These are phyloP conservation scores for Ogataea trehaloabstinens DNA, from an alignment of 805 yeast genomes.

Conservation along the genomic window DNA sequence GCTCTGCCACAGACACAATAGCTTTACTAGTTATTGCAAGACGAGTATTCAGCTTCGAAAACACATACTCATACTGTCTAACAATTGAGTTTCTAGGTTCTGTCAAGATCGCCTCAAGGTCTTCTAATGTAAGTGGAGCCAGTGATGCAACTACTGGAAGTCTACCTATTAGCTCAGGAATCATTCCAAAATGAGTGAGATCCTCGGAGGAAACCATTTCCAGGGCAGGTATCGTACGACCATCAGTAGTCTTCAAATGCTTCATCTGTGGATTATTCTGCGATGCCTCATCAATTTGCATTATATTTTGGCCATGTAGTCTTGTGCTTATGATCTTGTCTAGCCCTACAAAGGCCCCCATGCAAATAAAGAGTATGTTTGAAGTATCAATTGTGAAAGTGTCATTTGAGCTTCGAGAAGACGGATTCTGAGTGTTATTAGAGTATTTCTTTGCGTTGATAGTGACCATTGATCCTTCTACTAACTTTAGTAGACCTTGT, in stretches of 20 bases:
- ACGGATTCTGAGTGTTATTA: conserved; percentile 11
- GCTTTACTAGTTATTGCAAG: conserved; percentile 50
- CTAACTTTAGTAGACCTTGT: conserved; percentile 53
- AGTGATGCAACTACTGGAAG: conserved; percentile 54
- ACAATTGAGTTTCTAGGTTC: conserved; percentile 57
- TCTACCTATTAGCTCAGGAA: conserved; percentile 60
- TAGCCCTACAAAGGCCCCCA: conserved; percentile 64
- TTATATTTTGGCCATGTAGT: conserved; percentile 5
- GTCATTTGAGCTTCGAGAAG: conserved; percentile 28
- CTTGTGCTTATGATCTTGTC: conserved; percentile 47
- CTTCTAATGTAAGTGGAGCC: conserved; percentile 42
- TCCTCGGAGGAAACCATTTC: conserved; percentile 50
- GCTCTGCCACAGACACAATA: conserved; percentile 43
- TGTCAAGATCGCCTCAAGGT: conserved; percentile 46
- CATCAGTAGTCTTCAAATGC: conserved; percentile 36
- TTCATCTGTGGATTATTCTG: conserved; percentile 28
- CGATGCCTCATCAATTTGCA: conserved; percentile 3
- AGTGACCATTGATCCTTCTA: conserved; percentile 54
- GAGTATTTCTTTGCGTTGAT: conserved; percentile 35
- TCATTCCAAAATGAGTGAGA: conserved; percentile 49
- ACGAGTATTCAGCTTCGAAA: conserved; percentile 50
- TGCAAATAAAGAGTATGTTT: conserved; percentile 52
- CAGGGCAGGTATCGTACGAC: conserved; percentile 39
- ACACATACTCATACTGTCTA: conserved; percentile 52
- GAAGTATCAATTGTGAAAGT: conserved; percentile 51